Evolutionary conservation across 306 rosid species (phyloP), one percentile per base, ranked within the genome.

Genomic region (Canavalia ensiformis): DNA sequence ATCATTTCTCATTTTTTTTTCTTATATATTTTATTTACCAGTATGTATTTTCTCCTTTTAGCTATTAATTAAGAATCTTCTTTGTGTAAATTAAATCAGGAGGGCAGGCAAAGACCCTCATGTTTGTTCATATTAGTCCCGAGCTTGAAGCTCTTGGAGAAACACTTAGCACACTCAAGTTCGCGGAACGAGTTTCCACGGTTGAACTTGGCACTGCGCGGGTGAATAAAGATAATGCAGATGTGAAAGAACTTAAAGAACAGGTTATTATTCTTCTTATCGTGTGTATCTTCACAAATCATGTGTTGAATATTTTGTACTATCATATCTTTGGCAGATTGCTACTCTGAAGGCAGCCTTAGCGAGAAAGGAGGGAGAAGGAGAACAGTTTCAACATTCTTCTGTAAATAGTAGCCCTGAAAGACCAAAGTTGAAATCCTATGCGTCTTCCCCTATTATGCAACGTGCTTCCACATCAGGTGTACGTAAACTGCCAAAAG

Each of bases 121-220:
- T 96, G 97, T 96, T 96, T 85, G 97, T 94, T 83, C 98, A 94
- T 65, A 86, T 93, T 66, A 96, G 97, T 88, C 98, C 99, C 0
- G 99, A 93, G 86, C 84, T 52, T 74, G 97, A 93, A 2, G 90
- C 97, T 71, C 78, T 92, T 3, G 97, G 91, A 87, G 99, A 96
- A 84, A 93, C 98, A 56, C 70, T 93, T 28, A 92, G 99, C 85
- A 96, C 99, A 6, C 94, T 96, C 63, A 96, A 96, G 78, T 96
- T 96, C 13, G 99, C 98, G 1, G 99, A 96, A 88, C 84, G 98
- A 28, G 98, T 96, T 64, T 89, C 98, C 67, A 88, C 91, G 0
- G 84, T 96, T 65, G 97, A 94, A 88, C 97, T 93, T 34, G 98
- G 98, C 18, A 91, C 99, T 50, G 97, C 97, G 1, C 82, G 85